Conservation (phyloP, 805 yeast genomes). For the Komagataella kurtzmanii region DNA sequence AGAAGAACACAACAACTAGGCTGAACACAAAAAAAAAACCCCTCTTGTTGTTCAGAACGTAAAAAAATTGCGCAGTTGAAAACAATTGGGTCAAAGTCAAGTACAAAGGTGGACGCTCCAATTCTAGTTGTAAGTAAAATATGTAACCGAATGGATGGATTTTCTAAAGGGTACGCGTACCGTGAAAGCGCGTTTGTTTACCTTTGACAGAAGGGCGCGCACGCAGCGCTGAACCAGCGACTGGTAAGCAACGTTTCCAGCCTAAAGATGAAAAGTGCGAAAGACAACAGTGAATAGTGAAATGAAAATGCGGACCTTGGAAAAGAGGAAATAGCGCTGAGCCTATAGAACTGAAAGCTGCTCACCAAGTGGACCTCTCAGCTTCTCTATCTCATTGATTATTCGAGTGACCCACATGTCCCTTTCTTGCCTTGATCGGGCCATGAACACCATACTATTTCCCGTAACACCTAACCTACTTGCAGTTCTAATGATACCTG, state of each 20-base stretch:
- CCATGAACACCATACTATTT: slow-evolving; percentile 57
- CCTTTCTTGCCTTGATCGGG: slow-evolving; percentile 69
- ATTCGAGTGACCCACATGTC: slow-evolving; percentile 64
- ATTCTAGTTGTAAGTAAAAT: not conserved
- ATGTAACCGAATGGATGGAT: not conserved
- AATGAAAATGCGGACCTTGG: not conserved
- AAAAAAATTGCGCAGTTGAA: not conserved
- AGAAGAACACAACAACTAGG: not conserved
- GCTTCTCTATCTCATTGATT: slow-evolving; percentile 30
- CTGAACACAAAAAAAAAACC: not conserved
- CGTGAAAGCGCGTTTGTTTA: not conserved
- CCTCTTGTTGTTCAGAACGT: not conserved
- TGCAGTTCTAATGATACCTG: slow-evolving; percentile 27
- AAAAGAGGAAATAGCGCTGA: not conserved
- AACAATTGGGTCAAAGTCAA: not conserved
- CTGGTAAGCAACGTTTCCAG: not conserved
- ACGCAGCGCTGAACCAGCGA: not conserved
- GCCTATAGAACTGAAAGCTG: slow-evolving; percentile 5
- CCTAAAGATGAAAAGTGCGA: not conserved
- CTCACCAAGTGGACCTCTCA: slow-evolving; percentile 3
- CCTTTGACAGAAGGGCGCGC: not conserved
- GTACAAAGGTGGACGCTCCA: not conserved
- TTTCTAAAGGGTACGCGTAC: not conserved
- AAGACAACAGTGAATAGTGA: not conserved
- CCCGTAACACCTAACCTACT: slow-evolving; percentile 56